These are phyloP conservation scores for Lachnellula occidentalis DNA, from an alignment of 2,329 filamentous ascomycete species.

Conservation along the genomic window DNA sequence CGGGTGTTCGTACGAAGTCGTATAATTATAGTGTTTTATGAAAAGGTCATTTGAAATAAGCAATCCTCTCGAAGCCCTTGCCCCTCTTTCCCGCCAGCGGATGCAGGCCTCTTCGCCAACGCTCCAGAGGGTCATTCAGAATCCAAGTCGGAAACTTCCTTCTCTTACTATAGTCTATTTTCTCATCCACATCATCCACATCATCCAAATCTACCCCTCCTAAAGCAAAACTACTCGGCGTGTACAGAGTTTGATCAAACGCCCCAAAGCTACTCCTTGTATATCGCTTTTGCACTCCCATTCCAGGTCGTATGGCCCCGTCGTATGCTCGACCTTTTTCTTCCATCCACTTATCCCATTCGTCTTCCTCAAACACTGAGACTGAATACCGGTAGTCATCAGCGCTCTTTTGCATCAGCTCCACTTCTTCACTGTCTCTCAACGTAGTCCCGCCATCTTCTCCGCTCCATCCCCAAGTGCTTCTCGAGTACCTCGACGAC, in stretches of 20 bases:
- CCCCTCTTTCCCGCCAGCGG: not conserved
- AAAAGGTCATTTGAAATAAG: not conserved
- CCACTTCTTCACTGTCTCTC: not conserved
- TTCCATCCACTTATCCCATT: not conserved
- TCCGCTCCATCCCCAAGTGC: not conserved
- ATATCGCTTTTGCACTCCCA: not conserved
- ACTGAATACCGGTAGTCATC: not conserved
- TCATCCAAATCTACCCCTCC: not conserved
- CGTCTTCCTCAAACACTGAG: not conserved
- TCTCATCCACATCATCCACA: not conserved
- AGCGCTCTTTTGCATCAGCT: not conserved
- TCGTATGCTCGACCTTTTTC: not conserved
- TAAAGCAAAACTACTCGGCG: not conserved
- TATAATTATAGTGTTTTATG: no score
- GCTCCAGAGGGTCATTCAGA: not conserved
- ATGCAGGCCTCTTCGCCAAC: not conserved
- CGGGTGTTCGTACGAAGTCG: no score
- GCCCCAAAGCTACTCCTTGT: not conserved
- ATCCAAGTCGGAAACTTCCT: not conserved
- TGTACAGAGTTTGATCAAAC: not conserved
- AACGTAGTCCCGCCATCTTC: not conserved
- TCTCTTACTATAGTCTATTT: not conserved
- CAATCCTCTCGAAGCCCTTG: not conserved
- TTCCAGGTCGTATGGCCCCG: not conserved
- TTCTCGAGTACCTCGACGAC: not conserved